Base-by-base conservation (phyloP, 1,284 basidiomycete species). In the Apiotrichum veenhuisii region DNA sequence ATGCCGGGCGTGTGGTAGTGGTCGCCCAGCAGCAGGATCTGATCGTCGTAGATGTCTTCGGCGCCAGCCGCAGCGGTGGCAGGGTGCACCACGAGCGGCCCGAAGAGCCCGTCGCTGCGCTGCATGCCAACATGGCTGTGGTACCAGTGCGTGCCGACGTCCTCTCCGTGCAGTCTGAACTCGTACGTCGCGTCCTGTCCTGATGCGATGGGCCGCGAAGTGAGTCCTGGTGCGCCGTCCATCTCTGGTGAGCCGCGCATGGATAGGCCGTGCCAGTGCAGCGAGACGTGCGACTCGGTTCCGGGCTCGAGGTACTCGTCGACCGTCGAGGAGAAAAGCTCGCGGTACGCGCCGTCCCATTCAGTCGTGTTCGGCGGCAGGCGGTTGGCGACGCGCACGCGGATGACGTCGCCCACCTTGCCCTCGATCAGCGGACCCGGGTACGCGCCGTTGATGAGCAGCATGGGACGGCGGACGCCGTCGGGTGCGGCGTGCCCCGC, bases 191-290 rank as follows among this genome's bases (percentile, higher is more conserved):
- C 84, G 5, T 74, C 75, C 20, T 75, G 63, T 1, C 75, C 75
- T 0, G 80, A 68, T 3, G 77, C 75, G 57, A 84, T 82, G 1
- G 82, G 82, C 62, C 83, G 84, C 64, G 17, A 5, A 8, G 65
- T 62, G 27, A 68, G 42, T 20, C 68, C 68, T 5, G 68, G 65
- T 14, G 65, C 64, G 30, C 68, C 68, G 46, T 70, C 68, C 42
- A 26, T 26, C 11, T 15, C 42, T 2, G 42, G 42, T 7, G 2
- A 7, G 4, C 42, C 42, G 3, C 42, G 42, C 66, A 68, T 68
- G 41, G 30, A 44, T 37, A 70, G 60, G 27, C 68, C 68, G 44
- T 70, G 68, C 66, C 66, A 70, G 44, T 70, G 47, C 23, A 70
- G 58, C 9, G 42, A 3, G 22, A 43, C 23, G 12, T 23, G 11